Base-by-base conservation (phyloP, 768 basidiomycete species). In the Podaxis sp. region DNA sequence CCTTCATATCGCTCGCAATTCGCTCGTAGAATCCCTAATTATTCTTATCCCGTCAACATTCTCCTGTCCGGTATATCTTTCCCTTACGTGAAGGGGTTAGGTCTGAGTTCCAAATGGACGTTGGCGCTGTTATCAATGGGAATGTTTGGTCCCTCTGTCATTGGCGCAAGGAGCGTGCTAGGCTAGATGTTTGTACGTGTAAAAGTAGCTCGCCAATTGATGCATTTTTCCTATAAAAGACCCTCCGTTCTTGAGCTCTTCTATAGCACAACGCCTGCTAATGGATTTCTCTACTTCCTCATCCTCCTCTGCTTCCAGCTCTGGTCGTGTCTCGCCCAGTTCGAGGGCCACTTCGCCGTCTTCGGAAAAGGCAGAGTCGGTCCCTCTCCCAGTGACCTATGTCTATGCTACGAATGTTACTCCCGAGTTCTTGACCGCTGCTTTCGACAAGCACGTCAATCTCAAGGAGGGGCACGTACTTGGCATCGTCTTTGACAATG, bases 331-430 rank as follows among this genome's bases (percentile, higher is more conserved):
- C 62, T 71, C 68, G 26, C 68, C 74, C 56, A 69, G 71, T 17
- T 78, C 76, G 26, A 71, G 78, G 36, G 75, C 74, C 13, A 74
- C 74, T 4, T 74, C 77, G 1, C 77, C 79, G 1, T 73, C 74
- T 17, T 72, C 66, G 51, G 72, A 75, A 22, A 59, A 63, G 53
- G 66, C 59, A 3, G 59, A 52, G 11, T 64, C 67, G 40, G 39
- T 62, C 9, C 54, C 59, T 59, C 26, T 63, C 46, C 69, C 72
- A 7, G 26, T 49, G 12, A 71, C 59, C 40, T 75, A 69, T 48
- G 69, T 74, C 49, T 71, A 70, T 42, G 59, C 76, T 58, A 59
- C 68, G 33, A 61, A 63, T 48, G 42, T 66, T 42, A 61, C 52
- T 30, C 62, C 75, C 0, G 64, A 67, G 7, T 52, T 68, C 12